Conservation (phyloP, 805 yeast genomes). For the Brettanomyces bruxellensis region DNA sequence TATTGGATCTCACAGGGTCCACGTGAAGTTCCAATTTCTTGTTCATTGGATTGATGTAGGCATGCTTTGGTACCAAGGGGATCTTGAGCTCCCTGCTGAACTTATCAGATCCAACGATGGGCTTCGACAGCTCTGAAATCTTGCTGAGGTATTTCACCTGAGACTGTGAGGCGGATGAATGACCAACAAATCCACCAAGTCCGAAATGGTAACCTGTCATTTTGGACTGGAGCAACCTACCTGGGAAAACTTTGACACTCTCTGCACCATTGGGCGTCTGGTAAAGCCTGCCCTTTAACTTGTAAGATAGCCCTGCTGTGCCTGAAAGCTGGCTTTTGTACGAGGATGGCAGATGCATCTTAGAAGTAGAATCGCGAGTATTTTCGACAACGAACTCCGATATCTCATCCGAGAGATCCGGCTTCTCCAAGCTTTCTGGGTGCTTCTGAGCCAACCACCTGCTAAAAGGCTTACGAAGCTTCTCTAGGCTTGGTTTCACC, state of each 20-base stretch:
- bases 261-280: constrained; percentile 66
- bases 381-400: constrained; percentile 26
- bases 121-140: constrained; percentile 11
- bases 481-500: constrained; percentile 32
- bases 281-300: constrained; percentile 54
- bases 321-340: constrained; percentile 34
- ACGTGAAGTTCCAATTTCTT: constrained; percentile 16
- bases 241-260: constrained; percentile 48
- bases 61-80: constrained; percentile 20
- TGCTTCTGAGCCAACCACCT: constrained; percentile 43
- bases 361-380: background rate
- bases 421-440: constrained; percentile 31
- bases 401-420: constrained; percentile 29
- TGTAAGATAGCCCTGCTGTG: constrained; percentile 69
- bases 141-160: constrained; percentile 17
- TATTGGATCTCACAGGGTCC: constrained; percentile 15
- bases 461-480: constrained; percentile 43
- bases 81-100: constrained; percentile 22
- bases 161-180: constrained; percentile 15
- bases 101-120: constrained; percentile 15
- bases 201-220: constrained; percentile 38
- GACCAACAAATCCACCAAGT: constrained; percentile 40
- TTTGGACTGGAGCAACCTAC: constrained; percentile 47
- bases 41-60: constrained; percentile 15
- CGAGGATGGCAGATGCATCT: constrained; percentile 10